Percentiles rank a stretch among this genome's conserved stretches.
Evolutionary conservation across 1,284 basidiomycete species (phyloP).

Genomic region (Phaffia rhodozyma): DNA sequence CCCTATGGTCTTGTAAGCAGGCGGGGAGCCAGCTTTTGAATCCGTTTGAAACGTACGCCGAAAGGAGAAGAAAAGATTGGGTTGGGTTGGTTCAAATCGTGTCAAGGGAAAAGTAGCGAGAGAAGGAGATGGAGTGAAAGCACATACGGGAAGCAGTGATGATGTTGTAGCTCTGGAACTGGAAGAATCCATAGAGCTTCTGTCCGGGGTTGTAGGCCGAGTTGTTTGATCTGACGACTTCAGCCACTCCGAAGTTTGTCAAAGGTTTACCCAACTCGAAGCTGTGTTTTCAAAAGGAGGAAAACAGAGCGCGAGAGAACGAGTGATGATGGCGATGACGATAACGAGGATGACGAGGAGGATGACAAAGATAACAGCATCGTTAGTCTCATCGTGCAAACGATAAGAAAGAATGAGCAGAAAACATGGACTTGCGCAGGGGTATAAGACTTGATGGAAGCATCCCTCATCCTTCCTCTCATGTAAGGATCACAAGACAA

Average conservation of each 20-base stretch:
- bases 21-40: too few species aligned
- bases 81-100: too few species aligned
- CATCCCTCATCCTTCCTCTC: slow-evolving; percentile 10
- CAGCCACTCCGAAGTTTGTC: slow-evolving; percentile 5
- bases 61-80: too few species aligned
- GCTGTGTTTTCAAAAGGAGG: neutral
- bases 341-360: neutral
- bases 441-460: neutral
- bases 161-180: slow-evolving; percentile 8
- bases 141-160: slow-evolving; percentile 2
- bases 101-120: neutral
- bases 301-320: neutral
- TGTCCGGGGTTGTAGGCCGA: slow-evolving; percentile 1
- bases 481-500: slow-evolving; percentile 20
- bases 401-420: neutral
- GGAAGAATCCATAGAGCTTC: slow-evolving; percentile 16
- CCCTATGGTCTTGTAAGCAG: slow-evolving; percentile 4
- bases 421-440: neutral
- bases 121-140: neutral
- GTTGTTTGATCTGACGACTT: slow-evolving; percentile 13
- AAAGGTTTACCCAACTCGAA: neutral
- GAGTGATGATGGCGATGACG: neutral
- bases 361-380: neutral
- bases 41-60: too few species aligned
- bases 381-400: neutral